Conservation (phyloP, 768 basidiomycete species). For the Psilocybe cubensis region DNA sequence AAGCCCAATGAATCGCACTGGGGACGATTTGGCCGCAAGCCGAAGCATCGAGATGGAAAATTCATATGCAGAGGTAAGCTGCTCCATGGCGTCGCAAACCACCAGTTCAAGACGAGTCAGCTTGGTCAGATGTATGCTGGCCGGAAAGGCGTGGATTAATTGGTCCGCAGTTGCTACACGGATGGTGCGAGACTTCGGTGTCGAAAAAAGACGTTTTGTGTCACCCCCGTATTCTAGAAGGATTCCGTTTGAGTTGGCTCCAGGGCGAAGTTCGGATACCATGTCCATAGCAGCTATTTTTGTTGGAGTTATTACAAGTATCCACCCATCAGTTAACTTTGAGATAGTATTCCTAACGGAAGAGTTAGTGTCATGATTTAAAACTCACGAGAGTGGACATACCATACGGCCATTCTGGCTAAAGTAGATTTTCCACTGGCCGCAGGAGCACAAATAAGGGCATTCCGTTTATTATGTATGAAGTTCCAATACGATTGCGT, state of each 20-base stretch:
- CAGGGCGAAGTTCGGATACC: conserved; percentile 51
- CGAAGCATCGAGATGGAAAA: conserved; percentile 76
- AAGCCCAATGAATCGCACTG: conserved; percentile 78
- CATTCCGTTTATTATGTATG: conserved; percentile 65
- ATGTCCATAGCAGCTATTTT: conserved; percentile 59
- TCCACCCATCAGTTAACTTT: conserved; percentile 49
- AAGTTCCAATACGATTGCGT: conserved; percentile 89
- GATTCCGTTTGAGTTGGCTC: conserved; percentile 43
- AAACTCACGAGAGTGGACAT: conserved; percentile 25
- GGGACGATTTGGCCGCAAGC: conserved; percentile 59
- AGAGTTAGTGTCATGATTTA: neutral
- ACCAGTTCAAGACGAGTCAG: conserved; percentile 60
- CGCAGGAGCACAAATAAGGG: conserved; percentile 77
- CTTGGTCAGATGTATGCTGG: conserved; percentile 28
- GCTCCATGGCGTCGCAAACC: conserved; percentile 85
- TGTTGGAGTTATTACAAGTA: conserved; percentile 66
- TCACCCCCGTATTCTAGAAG: conserved; percentile 32
- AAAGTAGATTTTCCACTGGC: conserved; percentile 82
- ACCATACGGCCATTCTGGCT: conserved; percentile 77
- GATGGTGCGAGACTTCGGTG: conserved; percentile 46
- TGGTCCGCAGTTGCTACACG: conserved; percentile 59
- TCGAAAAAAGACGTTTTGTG: conserved; percentile 25
- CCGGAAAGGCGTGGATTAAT: conserved; percentile 48
- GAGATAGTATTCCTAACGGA: conserved; percentile 57
- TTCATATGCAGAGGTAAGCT: conserved; percentile 82